phyloP scores from a whole-genome alignment of 2,329 filamentous ascomycete genomes.

The Parastagonospora avenae region DNA sequence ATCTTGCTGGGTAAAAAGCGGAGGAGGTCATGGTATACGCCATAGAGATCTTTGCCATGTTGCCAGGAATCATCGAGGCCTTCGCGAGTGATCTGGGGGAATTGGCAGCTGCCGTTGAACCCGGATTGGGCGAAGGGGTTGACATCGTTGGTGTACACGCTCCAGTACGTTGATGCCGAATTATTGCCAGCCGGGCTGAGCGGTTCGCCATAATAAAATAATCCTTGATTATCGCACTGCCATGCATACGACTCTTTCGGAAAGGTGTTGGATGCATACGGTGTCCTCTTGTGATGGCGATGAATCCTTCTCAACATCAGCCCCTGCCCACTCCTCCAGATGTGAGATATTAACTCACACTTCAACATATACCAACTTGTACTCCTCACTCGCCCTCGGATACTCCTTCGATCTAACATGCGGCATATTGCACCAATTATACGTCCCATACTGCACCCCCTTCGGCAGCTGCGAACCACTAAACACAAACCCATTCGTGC shows the following conservation, averaged over 20 bases:
- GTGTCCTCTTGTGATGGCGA: constrained; percentile 83
- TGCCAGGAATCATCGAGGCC: constrained; percentile 76
- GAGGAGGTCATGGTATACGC: constrained; percentile 74
- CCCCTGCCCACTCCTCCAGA: neutral
- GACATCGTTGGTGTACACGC: constrained; percentile 62
- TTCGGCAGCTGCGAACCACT: constrained; percentile 66
- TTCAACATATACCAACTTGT: constrained; percentile 75
- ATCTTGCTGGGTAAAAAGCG: constrained; percentile 65
- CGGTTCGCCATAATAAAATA: constrained; percentile 72
- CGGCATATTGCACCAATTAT: constrained; percentile 89
- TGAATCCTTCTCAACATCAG: constrained; percentile 60
- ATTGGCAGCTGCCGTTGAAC: constrained; percentile 76
- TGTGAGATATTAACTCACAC: constrained; percentile 56
- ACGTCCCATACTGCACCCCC: constrained; percentile 61
- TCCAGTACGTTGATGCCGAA: constrained; percentile 68
- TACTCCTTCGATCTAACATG: constrained; percentile 75
- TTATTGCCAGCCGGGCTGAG: constrained; percentile 52
- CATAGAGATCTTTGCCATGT: constrained; percentile 77
- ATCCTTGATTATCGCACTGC: constrained; percentile 71
- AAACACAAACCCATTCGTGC: constrained; percentile 76
- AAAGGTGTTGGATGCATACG: constrained; percentile 78
- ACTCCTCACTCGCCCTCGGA: constrained; percentile 58
- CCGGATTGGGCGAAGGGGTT: constrained; percentile 72
- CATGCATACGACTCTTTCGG: constrained; percentile 74
- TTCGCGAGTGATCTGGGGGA: constrained; percentile 76